Conservation (phyloP, 148 eudicot genomes). For the Oxyria digyna region DNA sequence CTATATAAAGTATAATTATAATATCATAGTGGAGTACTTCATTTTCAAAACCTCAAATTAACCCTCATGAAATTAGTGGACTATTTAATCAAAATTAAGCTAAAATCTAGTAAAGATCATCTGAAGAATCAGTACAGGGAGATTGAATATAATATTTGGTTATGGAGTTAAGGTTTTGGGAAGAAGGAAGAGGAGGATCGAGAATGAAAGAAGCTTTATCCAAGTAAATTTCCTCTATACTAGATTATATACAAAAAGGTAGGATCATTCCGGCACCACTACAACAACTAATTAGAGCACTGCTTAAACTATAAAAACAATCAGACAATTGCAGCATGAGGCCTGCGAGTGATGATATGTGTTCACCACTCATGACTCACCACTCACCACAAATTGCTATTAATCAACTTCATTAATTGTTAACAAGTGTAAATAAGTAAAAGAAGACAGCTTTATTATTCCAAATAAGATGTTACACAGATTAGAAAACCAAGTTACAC, state of each 20-base stretch:
- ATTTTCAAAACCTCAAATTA: no score
- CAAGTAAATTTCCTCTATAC: not conserved
- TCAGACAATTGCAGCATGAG: not conserved
- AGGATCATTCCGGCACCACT: not conserved
- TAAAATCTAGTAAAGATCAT: not conserved
- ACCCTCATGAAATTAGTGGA: not conserved
- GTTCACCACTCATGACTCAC: no score
- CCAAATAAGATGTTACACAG: not conserved
- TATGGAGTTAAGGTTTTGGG: not conserved
- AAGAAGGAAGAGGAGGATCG: not conserved
- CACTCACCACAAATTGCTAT: not conserved
- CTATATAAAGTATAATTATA: not conserved
- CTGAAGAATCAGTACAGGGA: not conserved
- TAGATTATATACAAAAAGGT: not conserved
- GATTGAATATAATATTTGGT: not conserved
- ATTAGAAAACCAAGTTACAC: not conserved
- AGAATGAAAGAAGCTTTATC: not conserved
- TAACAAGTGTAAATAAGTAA: not conserved
- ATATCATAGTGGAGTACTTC: not conserved
- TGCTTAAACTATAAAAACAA: not conserved
- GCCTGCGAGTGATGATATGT: not conserved
- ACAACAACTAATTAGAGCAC: not conserved
- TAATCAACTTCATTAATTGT: not conserved
- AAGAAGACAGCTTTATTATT: not conserved
- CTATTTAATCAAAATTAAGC: not conserved